phyloP scores from a whole-genome alignment of 2,329 filamentous ascomycete genomes.

The Penicillium sp. region DNA sequence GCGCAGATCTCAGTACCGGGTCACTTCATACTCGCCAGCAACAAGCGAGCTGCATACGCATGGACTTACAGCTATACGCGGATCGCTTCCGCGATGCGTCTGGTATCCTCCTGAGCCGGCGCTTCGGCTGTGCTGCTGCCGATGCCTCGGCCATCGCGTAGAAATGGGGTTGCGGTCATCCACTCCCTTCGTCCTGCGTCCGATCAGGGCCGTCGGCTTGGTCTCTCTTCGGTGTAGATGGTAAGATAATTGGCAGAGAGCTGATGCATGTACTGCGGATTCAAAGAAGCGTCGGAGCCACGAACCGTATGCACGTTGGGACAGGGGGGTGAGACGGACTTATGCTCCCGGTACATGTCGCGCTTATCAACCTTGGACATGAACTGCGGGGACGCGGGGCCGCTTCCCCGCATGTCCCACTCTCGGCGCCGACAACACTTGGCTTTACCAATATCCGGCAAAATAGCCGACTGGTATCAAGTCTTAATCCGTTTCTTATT shows the following conservation, averaged over 20 bases:
- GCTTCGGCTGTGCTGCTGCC: slow-evolving; percentile 2
- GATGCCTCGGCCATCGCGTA: slow-evolving; percentile 5
- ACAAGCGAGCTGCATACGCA: background rate
- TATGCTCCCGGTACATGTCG: slow-evolving; percentile 3
- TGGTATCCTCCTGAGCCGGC: slow-evolving; percentile 4
- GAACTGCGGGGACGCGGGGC: background rate
- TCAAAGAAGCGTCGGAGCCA: slow-evolving; percentile 6
- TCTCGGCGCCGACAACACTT: background rate
- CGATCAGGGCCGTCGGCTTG: background rate
- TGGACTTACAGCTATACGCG: slow-evolving; percentile 6
- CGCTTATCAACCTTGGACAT: background rate
- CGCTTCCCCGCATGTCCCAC: background rate
- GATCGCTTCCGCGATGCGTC: slow-evolving; percentile 7
- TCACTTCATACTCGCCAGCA: slow-evolving; percentile 1
- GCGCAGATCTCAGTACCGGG: slow-evolving; percentile 26
- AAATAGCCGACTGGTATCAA: background rate
- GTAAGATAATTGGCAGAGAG: background rate
- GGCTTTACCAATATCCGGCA: background rate
- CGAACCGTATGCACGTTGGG: background rate
- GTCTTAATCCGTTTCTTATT: background rate
- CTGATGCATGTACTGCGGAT: slow-evolving; percentile 1
- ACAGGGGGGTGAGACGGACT: background rate
- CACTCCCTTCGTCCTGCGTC: background rate
- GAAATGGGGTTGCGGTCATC: background rate
- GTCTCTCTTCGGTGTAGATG: background rate